Base-by-base conservation (phyloP, 73 alveolate species). In the Uronychia setigera region DNA sequence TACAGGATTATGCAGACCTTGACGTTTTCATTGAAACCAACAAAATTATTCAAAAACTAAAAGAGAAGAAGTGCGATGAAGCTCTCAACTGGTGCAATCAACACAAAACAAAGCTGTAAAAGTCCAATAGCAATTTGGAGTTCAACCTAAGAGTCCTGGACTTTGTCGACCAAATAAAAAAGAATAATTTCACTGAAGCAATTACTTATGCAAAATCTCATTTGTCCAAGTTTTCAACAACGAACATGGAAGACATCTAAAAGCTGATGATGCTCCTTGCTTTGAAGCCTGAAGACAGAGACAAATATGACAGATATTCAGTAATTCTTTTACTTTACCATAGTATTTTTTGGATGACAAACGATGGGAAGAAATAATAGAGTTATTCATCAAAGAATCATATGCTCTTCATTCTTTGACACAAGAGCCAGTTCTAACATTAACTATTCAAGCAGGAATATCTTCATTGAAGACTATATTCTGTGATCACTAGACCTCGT, bases 11-110 rank as follows among this genome's bases (percentile, higher is more conserved):
- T 46, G 79, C 78, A 14, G 95, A 90, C 33, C 27, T 90, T 29
- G 95, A 90, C 28, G 90, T 85, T n/a, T 90, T 90, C 74, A 78
- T 78, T 19, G 95, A 90, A 46, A 90, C 87, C 33, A 58, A 81
- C 58, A 58, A 76, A 80, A 85, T 90, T 0, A 34, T 90, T 0
- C 29, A 59, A 31, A 35, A 74, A n/a, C 35, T 90, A 76, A 80
- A 85, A 35, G 60, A 85, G 76, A 85, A 80, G 58, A 81, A 85
- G 76, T 85, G 91, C 79, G 32, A 75, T n/a, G 84, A 80, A 14
- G 92, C 92, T 0, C 80, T 90, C 1, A 57, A 79, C 34, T 90
- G 95, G 95, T 90, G 92, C 31, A 35, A 81, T 32, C 67, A 86
- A 13, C 91, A 90, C 81, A 79, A 80, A 58, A 78, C 92, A 26